phyloP scores from a whole-genome alignment of 805 yeast species.

The Candida corydali region DNA sequence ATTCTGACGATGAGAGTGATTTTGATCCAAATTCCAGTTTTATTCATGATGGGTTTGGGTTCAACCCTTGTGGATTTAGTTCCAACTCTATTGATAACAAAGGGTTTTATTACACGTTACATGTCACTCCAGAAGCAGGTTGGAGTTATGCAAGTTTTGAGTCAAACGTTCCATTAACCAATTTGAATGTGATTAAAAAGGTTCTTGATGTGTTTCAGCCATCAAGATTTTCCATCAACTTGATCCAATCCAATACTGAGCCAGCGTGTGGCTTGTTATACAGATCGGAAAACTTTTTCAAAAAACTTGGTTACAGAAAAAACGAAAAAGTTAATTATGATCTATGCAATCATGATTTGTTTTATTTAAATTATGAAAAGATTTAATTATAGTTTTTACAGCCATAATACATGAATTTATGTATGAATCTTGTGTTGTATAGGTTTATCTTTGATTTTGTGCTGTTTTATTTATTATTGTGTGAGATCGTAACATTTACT shows the following conservation, averaged over 20 bases:
- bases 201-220: conserved; percentile 71
- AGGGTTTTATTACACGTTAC: conserved; percentile 65
- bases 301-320: conserved; percentile 47
- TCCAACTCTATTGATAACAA: conserved; percentile 69
- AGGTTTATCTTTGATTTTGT: no score
- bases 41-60: conserved; percentile 81
- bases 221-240: conserved; percentile 58
- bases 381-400: no score
- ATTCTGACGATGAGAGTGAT: conserved; percentile 19
- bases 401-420: no score
- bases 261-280: conserved; percentile 8
- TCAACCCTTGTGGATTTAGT: conserved; percentile 92
- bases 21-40: conserved; percentile 26
- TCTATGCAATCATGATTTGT: conserved; percentile 61
- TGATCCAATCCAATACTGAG: conserved; percentile 18
- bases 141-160: conserved; percentile 98
- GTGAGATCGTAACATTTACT: no score
- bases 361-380: conserved; percentile 63
- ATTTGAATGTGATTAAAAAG: conserved; percentile 52
- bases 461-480: no score
- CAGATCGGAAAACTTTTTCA: conserved; percentile 24
- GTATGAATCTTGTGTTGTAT: no score
- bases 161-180: conserved; percentile 66
- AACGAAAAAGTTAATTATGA: conserved; percentile 71
- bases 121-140: conserved; percentile 89